These are phyloP conservation scores for Phoma sp. DNA, from an alignment of 2,329 filamentous ascomycete species.

Conservation along the genomic window DNA sequence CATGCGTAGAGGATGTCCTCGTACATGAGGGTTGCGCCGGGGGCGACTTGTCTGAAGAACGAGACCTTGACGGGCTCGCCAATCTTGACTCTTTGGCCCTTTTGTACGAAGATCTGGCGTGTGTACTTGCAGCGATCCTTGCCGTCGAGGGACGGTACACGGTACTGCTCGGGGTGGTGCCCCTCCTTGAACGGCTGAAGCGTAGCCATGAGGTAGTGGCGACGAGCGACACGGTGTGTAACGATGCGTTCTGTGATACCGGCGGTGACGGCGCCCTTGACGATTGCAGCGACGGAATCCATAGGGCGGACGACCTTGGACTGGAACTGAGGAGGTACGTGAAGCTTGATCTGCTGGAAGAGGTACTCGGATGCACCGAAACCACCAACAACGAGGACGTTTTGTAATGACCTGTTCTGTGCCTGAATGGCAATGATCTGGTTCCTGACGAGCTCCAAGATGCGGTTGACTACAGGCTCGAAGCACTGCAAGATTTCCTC, in stretches of 20 bases:
- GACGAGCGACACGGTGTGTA: constrained; percentile 93
- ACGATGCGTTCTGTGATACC: constrained; percentile 97
- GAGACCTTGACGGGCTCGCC: constrained; percentile 98
- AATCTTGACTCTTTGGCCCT: constrained; percentile 98
- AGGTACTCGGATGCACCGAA: constrained; percentile 99
- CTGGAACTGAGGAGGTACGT: constrained; percentile 97
- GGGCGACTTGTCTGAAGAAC: constrained; percentile 97
- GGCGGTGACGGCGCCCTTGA: constrained; percentile 96
- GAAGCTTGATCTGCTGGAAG: constrained; percentile 99
- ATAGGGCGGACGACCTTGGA: constrained; percentile 97
- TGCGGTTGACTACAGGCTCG: constrained; percentile 96
- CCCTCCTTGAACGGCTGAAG: constrained; percentile 99
- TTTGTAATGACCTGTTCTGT: constrained; percentile 92
- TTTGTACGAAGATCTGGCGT: constrained; percentile 96
- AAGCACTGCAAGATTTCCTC: constrained; percentile 99
- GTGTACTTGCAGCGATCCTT: constrained; percentile 99
- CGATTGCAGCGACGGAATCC: constrained; percentile 98
- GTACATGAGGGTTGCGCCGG: constrained; percentile 97
- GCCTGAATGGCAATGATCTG: constrained; percentile 99
- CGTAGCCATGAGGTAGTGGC: constrained; percentile 99
- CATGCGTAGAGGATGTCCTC: constrained; percentile 98
- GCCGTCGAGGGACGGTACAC: constrained; percentile 93
- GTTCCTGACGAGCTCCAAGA: constrained; percentile 93
- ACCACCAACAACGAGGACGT: constrained; percentile 95
- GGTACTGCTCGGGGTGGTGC: constrained; percentile 97